Conservation (phyloP, 1,284 basidiomycete genomes). For the Bondarzewia mesenterica region DNA sequence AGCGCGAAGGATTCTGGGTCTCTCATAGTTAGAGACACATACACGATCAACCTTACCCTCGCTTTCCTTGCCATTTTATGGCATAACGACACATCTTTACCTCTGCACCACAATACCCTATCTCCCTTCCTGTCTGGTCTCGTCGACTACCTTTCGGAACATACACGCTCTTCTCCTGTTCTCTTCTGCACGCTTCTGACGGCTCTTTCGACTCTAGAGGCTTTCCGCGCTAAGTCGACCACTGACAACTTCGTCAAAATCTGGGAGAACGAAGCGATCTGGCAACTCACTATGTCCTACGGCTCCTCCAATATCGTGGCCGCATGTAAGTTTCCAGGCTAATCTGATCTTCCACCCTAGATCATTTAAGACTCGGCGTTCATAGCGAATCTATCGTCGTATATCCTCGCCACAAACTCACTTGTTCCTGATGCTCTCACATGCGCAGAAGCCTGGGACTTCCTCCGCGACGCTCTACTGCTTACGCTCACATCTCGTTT, state of each 20-base stretch:
- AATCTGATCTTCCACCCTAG: neutral
- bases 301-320: slow-evolving; percentile 23
- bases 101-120: slow-evolving; percentile 14
- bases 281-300: slow-evolving; percentile 21
- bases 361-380: too few relatives aligned
- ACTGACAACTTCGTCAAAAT: slow-evolving; percentile 1
- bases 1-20: neutral
- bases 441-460: slow-evolving; percentile 45
- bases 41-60: slow-evolving; percentile 9
- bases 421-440: slow-evolving; percentile 4
- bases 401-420: slow-evolving; percentile 29
- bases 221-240: neutral
- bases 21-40: neutral
- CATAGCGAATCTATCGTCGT: slow-evolving; percentile 44
- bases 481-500: slow-evolving; percentile 36
- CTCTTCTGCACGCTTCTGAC: slow-evolving; percentile 24
- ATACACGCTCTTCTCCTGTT: slow-evolving; percentile 7
- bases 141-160: slow-evolving; percentile 15
- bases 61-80: slow-evolving; percentile 28
- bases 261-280: slow-evolving; percentile 20
- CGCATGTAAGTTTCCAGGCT: slow-evolving; percentile 26
- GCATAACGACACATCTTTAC: slow-evolving; percentile 18
- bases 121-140: slow-evolving; percentile 21
- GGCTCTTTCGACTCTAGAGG: slow-evolving; percentile 15
- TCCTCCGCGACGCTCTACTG: slow-evolving; percentile 40